Evolutionary conservation across 768 basidiomycete genomes (phyloP), one percentile per base, ranked within the genome.

Genomic region (Lentinula edodes): DNA sequence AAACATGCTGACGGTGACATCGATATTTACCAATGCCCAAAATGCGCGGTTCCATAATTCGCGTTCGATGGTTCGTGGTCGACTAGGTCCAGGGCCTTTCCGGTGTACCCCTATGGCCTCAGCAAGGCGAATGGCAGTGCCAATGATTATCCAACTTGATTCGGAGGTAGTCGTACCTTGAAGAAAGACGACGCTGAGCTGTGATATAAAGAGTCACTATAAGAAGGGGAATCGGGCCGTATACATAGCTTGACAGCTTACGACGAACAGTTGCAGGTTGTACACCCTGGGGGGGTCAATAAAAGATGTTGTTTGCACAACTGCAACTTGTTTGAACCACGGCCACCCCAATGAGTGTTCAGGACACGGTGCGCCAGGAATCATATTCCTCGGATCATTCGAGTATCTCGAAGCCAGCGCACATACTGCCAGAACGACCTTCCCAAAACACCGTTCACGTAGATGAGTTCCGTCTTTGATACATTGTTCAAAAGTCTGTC

Each of bases 1-100:
- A 28, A 51, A 48, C 45, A 46, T 59, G n/a, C 58, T 59, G 10
- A 46, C 20, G 15, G 20, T 36, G 41, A 60, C 32, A 60, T 60
- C 59, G 2, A 52, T 42, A 23, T 52, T 42, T 8, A 60, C 35
- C 20, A 51, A 72, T 15, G 66, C 83, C 87, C 87, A 87, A 65
- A 87, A 87, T 9, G 81, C 83, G n/a, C 87, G 81, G 67, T 89
- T 90, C 84, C 88, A 90, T 28, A 88, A 76, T 69, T 93, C 90
- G 58, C 87, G 80, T 64, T 92, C 9, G 76, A 60, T 52, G 15
- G n/a, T 75, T 15, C 38, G 78, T 12, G 76, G 77, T 7, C 68
- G 68, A 62, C n/a, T 68, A 58, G 62, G 71, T 28, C 68, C 63
- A 55, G 72, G 74, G 71, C 74, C 75, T 36, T 80, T 72, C 53